Percentiles rank a stretch among this genome's conserved stretches.
phyloP scores from a whole-genome alignment of 208 protist species.

The Trypanosomatidae sp. region DNA sequence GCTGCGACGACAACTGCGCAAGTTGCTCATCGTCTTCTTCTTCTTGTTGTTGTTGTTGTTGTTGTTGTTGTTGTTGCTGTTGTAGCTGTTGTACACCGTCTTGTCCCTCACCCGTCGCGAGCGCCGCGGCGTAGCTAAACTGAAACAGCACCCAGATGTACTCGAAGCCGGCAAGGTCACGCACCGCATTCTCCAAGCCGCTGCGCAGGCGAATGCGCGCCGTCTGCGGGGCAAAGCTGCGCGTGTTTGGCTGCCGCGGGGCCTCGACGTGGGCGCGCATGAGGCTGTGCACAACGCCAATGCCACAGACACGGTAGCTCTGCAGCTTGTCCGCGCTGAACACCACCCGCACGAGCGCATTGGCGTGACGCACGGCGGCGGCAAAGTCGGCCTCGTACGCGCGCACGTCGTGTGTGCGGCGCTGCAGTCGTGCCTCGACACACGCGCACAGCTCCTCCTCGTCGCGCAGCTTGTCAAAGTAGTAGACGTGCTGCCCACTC shows the following conservation, averaged over 20 bases:
- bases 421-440: slow-evolving; percentile 54
- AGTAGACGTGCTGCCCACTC: slow-evolving; percentile 43
- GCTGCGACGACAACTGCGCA: neutral
- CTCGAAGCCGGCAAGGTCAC: slow-evolving; percentile 75
- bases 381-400: slow-evolving; percentile 60
- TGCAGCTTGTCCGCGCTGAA: slow-evolving; percentile 56
- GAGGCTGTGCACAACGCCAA: slow-evolving; percentile 75
- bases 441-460: slow-evolving; percentile 50
- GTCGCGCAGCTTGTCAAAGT: slow-evolving; percentile 73
- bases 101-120: slow-evolving; percentile 38
- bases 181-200: slow-evolving; percentile 74
- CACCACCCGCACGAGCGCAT: slow-evolving; percentile 49
- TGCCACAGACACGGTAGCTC: slow-evolving; percentile 57
- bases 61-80: neutral
- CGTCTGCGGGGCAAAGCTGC: slow-evolving; percentile 60
- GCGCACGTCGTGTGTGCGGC: slow-evolving; percentile 40
- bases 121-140: slow-evolving; percentile 67
- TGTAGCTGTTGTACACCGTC: neutral
- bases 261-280: slow-evolving; percentile 75
- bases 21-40: neutral
- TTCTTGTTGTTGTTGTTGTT: neutral
- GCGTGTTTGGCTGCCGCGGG: slow-evolving; percentile 70
- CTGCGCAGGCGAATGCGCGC: slow-evolving; percentile 65
- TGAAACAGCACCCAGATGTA: slow-evolving; percentile 88
- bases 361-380: slow-evolving; percentile 53